phyloP scores from a whole-genome alignment of 768 basidiomycete species.

The Russula griseocarnosa region DNA sequence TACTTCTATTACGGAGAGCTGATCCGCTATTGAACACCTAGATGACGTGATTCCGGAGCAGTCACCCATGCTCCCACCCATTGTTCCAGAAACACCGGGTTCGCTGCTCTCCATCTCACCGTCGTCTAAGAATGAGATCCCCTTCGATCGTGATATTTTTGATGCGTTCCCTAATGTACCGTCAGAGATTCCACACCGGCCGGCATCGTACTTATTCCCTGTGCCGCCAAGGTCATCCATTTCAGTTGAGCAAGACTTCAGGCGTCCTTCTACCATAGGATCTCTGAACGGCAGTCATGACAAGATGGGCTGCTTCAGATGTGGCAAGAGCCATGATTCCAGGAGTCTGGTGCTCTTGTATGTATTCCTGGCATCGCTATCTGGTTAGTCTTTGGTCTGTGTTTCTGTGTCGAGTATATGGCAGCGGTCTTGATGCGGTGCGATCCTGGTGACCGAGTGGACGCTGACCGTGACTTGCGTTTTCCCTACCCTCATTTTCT shows the following conservation, averaged over 20 bases:
- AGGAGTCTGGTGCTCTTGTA: neutral
- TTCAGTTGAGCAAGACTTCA: slow-evolving; percentile 14
- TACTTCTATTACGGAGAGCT: neutral
- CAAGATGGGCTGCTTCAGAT: slow-evolving; percentile 11
- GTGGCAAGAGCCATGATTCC: slow-evolving; percentile 2
- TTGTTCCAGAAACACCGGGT: slow-evolving; percentile 30
- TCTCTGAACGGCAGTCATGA: slow-evolving; percentile 8
- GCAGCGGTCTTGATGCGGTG: too few species aligned
- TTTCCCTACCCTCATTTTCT: neutral
- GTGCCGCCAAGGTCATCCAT: slow-evolving; percentile 7
- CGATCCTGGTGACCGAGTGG: too few species aligned
- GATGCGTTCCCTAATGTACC: slow-evolving; percentile 75
- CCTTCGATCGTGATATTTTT: slow-evolving; percentile 54
- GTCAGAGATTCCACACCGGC: slow-evolving; percentile 35
- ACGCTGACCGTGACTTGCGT: neutral
- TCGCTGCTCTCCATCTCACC: slow-evolving; percentile 40
- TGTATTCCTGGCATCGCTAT: neutral
- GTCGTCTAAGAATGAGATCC: slow-evolving; percentile 41
- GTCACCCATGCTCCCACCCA: slow-evolving; percentile 29
- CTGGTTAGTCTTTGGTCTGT: slow-evolving; percentile 6
- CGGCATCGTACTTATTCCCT: slow-evolving; percentile 19
- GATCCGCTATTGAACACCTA: neutral
- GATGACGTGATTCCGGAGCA: slow-evolving; percentile 24
- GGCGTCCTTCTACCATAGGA: slow-evolving; percentile 12
- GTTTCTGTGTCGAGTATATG: neutral